phyloP scores from a whole-genome alignment of 2,329 filamentous ascomycete species.

The Pestalotiopsis sp. region DNA sequence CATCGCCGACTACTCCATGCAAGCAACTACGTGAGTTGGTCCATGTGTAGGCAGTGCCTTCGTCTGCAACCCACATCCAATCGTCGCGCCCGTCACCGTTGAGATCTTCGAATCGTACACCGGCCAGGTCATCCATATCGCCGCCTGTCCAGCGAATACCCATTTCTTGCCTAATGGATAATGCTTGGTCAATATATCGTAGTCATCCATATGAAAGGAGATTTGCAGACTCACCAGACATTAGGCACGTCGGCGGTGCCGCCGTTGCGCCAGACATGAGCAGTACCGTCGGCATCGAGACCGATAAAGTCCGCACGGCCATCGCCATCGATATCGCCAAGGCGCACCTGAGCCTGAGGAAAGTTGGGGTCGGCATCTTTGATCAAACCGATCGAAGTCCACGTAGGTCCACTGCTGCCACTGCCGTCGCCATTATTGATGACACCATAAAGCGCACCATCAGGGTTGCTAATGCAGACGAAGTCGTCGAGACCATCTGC shows the following conservation, averaged over 20 bases:
- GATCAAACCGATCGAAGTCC: conserved; percentile 24
- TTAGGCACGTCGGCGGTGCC: conserved; percentile 28
- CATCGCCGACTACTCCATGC: conserved; percentile 22
- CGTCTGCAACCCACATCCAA: conserved; percentile 26
- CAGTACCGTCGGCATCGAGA: conserved; percentile 26
- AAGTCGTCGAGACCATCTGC: conserved; percentile 30
- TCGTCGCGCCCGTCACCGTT: conserved; percentile 25
- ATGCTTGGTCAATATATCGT: neutral
- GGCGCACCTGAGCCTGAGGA: conserved; percentile 22
- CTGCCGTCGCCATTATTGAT: conserved; percentile 27
- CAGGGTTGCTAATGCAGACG: conserved; percentile 28
- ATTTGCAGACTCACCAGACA: conserved; percentile 28
- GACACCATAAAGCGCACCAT: conserved; percentile 17
- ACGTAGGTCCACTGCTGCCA: conserved; percentile 19
- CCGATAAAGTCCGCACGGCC: conserved; percentile 37
- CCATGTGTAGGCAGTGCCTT: conserved; percentile 22
- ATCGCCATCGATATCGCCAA: conserved; percentile 36
- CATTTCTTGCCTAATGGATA: neutral
- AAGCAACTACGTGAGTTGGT: conserved; percentile 27
- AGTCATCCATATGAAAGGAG: neutral
- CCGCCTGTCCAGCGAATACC: conserved; percentile 15
- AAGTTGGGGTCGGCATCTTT: conserved; percentile 15
- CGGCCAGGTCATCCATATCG: conserved; percentile 35
- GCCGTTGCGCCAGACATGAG: conserved; percentile 34
- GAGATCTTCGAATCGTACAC: conserved; percentile 35